These are phyloP conservation scores for Gentiana straminea DNA, from an alignment of 257 asterid genomes.

Conservation along the genomic window DNA sequence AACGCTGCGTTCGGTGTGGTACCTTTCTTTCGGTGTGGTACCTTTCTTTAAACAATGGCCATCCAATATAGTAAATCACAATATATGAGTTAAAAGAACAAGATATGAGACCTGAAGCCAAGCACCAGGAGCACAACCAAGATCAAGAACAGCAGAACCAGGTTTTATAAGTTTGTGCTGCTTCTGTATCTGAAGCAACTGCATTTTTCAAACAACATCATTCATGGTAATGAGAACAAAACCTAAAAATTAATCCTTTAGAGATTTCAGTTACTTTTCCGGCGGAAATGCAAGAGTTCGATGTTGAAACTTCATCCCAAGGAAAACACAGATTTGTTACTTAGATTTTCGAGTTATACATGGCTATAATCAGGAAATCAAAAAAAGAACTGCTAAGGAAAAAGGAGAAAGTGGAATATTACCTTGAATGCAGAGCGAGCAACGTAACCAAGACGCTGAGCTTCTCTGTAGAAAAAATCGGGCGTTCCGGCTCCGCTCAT, in stretches of 20 bases:
- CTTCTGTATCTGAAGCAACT: slow-evolving; percentile 84
- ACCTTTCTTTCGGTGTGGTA: too few relatives aligned
- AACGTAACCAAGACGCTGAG: slow-evolving; percentile 88
- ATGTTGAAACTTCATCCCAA: neutral
- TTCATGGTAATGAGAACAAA: slow-evolving; percentile 1
- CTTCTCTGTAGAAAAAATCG: slow-evolving; percentile 87
- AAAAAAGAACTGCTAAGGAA: neutral
- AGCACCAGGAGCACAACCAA: slow-evolving; percentile 98
- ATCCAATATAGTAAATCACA: neutral
- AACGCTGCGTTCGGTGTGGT: too few relatives aligned
- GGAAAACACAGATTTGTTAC: neutral
- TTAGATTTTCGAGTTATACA: neutral
- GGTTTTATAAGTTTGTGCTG: slow-evolving; percentile 59
- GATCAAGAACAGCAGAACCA: slow-evolving; percentile 79
- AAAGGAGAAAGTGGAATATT: neutral
- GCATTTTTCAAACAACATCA: slow-evolving; percentile 14
- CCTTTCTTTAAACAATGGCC: neutral
- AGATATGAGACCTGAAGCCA: slow-evolving; percentile 71
- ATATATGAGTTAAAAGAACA: neutral
- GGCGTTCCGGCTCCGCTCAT: slow-evolving; percentile 54
- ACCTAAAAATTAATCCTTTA: neutral
- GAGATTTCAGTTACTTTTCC: neutral
- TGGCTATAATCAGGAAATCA: neutral
- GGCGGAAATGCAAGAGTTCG: neutral
- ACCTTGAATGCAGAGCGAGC: slow-evolving; percentile 99